Evolutionary conservation across 345 rosid genomes (phyloP).

Genomic region (Garcia nutans): DNA sequence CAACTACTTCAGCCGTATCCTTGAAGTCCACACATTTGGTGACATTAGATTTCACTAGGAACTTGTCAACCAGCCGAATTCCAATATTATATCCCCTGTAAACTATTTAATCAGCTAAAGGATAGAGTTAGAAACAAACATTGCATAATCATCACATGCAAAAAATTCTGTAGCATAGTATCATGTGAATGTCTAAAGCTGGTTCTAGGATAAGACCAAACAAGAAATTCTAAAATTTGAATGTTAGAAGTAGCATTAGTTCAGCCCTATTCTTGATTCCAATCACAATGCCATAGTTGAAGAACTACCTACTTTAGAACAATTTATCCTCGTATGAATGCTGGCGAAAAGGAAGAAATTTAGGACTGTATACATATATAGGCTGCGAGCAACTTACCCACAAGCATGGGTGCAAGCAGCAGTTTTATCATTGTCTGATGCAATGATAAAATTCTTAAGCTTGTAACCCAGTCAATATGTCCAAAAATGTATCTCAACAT

Average conservation of each 20-base stretch:
- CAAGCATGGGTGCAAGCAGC: not conserved
- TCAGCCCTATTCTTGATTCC: not conserved
- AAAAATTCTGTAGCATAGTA: not conserved
- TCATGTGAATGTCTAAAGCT: no score
- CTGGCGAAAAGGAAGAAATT: no score
- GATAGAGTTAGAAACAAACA: not conserved
- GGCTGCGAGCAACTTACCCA: no score
- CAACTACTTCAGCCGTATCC: slow-evolving; percentile 86
- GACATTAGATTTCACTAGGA: slow-evolving; percentile 82
- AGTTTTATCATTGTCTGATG: not conserved
- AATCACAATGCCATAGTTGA: no score
- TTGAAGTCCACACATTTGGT: slow-evolving; percentile 85
- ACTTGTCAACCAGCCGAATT: slow-evolving; percentile 78
- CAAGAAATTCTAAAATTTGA: not conserved
- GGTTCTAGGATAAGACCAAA: not conserved
- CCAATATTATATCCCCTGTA: slow-evolving; percentile 94
- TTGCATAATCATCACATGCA: not conserved
- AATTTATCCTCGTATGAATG: no score
- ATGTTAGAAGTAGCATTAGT: not conserved
- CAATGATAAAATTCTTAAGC: not conserved
- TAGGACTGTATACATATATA: no score
- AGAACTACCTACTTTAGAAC: not conserved
- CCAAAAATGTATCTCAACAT: not conserved
- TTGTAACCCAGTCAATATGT: not conserved
- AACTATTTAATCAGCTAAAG: slow-evolving; percentile 8